Evolutionary conservation across 352 stramenopile species (phyloP), one percentile per base, ranked within the genome.

Genomic region (Pythium dissotocum): DNA sequence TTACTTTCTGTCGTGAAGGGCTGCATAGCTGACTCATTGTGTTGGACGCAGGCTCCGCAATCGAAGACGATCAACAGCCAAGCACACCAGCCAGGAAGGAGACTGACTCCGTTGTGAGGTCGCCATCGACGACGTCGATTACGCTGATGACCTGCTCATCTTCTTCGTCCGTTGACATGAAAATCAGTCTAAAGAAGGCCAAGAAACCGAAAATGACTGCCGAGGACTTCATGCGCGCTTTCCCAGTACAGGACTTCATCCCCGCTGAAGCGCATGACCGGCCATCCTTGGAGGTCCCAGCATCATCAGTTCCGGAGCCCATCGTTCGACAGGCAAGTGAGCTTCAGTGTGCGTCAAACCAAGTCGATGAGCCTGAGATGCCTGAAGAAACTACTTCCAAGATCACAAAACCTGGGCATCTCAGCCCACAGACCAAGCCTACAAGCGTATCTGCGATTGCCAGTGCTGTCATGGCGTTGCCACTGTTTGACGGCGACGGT

Each of bases 171-270:
- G 21, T 35, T 12, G 28, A 48, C 10, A 8, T 42, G 6, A 70
- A 72, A 52, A 28, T 40, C 14, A 59, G 61, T 36, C 75, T 76
- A 10, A 66, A 76, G 65, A 77, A 81, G 33, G 21, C 56, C 9
- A 74, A 74, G 35, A 66, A 66, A 49, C 51, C 62, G 38, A 26
- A 36, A 30, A 78, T 88, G 53, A 75, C 68, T 46, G 75, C 75
- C 0, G 78, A 89, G 54, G 81, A 87, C 1, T 86, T 89, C 53
- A 79, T 90, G 79, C 75, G 80, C 10, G 76, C 78, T 9, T 94
- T 90, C 30, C 85, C 85, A 0, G 71, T 92, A 2, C 85, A 94
- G 49, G 80, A 89, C 14, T 93, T 88, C 55, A 92, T 93, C 38
- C 77, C 79, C 35, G 49, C 82, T 1, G 38, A 65, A 2, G 59